A percentile compares a stretch with the other conserved stretches of the same genome.
These are phyloP conservation scores for Terfezia claveryi DNA, from an alignment of 495 filamentous ascomycete genomes.

Conservation along the genomic window DNA sequence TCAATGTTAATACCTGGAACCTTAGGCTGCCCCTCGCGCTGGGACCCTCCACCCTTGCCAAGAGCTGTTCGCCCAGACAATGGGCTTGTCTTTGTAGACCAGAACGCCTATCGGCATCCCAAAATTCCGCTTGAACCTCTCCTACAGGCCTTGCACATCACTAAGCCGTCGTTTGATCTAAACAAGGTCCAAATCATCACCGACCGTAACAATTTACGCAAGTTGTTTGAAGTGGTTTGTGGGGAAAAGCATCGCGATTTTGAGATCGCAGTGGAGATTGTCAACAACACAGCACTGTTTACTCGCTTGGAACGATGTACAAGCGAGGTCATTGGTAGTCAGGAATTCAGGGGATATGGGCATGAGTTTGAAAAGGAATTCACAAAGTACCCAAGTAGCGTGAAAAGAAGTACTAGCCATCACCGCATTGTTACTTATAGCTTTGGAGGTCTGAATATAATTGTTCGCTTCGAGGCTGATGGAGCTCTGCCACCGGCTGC, in stretches of 20 bases:
- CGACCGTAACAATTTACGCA: slow-evolving; percentile 32
- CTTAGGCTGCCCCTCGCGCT: no score
- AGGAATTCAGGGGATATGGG: not conserved
- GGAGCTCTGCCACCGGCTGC: not conserved
- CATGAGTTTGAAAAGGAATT: not conserved
- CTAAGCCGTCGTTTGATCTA: slow-evolving; percentile 27
- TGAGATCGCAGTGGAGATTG: no score
- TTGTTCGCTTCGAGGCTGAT: not conserved
- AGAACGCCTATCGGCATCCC: slow-evolving; percentile 27
- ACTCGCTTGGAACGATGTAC: no score
- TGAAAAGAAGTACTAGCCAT: not conserved
- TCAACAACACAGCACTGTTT: no score
- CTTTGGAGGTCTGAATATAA: not conserved
- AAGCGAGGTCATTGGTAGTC: no score
- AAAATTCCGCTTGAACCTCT: slow-evolving; percentile 28
- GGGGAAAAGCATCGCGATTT: not conserved
- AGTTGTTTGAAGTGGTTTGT: slow-evolving; percentile 19
- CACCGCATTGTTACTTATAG: not conserved
- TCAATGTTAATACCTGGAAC: no score
- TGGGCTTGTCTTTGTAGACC: slow-evolving; percentile 23
- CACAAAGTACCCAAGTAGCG: not conserved
- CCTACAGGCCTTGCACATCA: slow-evolving; percentile 27
- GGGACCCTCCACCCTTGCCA: no score
- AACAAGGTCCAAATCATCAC: slow-evolving; percentile 26
- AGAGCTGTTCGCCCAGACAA: slow-evolving; percentile 15